These are phyloP conservation scores for Paramecium biaurelia DNA, from an alignment of 73 alveolate genomes.

Conservation along the genomic window DNA sequence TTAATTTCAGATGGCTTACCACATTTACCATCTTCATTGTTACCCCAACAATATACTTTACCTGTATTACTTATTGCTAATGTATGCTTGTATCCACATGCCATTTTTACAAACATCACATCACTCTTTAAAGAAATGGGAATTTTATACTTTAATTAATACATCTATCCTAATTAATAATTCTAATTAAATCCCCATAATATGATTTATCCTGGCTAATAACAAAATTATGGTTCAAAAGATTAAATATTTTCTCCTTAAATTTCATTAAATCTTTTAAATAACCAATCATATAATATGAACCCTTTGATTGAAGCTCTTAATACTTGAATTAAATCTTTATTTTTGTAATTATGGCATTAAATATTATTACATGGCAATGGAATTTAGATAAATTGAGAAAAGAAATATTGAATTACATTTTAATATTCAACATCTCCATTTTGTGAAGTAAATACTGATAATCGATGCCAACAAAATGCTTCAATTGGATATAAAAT, in stretches of 20 bases:
- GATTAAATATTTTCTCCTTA: background rate
- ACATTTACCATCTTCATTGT: conserved; percentile 50
- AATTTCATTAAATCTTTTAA: background rate
- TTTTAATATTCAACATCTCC: background rate
- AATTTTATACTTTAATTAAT: background rate
- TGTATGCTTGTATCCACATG: conserved; percentile 46
- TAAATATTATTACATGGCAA: background rate
- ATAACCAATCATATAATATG: background rate
- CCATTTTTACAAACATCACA: background rate
- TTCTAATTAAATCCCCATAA: conserved; percentile 12
- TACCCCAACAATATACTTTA: conserved; percentile 35
- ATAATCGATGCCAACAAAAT: conserved; percentile 35
- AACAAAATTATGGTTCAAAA: background rate
- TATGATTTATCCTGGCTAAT: conserved; percentile 2
- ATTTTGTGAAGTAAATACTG: background rate
- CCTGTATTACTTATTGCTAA: background rate
- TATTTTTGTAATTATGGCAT: background rate
- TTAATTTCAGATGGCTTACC: background rate
- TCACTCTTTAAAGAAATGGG: background rate
- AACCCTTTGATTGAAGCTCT: conserved; percentile 23
- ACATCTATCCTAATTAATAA: conserved; percentile 25
- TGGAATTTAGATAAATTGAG: background rate
- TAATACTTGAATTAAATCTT: background rate
- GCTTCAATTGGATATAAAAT: background rate
- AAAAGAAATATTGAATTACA: background rate